A percentile compares a stretch with the other conserved stretches of the same genome.
Conservation (phyloP, 306 rosid genomes). For the Vicia sativa region DNA sequence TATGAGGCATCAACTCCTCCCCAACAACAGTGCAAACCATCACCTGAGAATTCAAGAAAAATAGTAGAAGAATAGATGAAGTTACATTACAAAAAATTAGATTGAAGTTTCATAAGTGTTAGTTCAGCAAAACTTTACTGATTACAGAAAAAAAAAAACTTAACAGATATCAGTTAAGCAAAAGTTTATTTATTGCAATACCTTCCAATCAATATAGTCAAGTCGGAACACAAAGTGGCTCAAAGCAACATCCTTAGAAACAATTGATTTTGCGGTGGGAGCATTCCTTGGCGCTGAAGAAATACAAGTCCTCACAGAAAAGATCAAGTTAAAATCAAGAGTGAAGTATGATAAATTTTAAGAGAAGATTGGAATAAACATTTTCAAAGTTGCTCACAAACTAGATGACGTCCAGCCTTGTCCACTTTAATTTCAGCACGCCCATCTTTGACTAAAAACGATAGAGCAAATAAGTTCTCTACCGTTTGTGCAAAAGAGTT, state of each 20-base stretch:
- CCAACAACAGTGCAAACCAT: conserved; percentile 45
- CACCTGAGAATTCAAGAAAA: conserved; percentile 43
- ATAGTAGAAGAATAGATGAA: neutral
- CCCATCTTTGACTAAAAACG: conserved; percentile 61
- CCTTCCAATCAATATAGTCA: conserved; percentile 62
- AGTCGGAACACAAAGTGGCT: conserved; percentile 56
- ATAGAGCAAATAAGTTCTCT: conserved; percentile 58
- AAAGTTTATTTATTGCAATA: too few relatives aligned
- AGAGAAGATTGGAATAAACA: conserved; percentile 13
- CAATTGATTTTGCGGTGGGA: conserved; percentile 47
- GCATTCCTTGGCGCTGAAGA: conserved; percentile 59
- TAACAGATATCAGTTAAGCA: too few relatives aligned
- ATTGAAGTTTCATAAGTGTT: conserved; percentile 21
- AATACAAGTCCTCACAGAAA: neutral
- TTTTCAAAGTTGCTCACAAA: conserved; percentile 46
- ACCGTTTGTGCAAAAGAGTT: conserved; percentile 58
- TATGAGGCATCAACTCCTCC: conserved; percentile 58
- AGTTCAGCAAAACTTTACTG: neutral
- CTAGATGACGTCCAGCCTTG: conserved; percentile 47
- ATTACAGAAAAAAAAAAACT: too few relatives aligned
- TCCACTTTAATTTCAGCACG: conserved; percentile 51
- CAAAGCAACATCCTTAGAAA: conserved; percentile 43
- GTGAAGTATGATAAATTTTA: neutral
- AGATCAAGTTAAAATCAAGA: neutral
- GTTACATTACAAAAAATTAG: conserved; percentile 10